Percentiles rank a stretch among this genome's conserved stretches.
Evolutionary conservation across 2,329 filamentous ascomycete species (phyloP).

Genomic region (Chrysosporium queenslandicum): DNA sequence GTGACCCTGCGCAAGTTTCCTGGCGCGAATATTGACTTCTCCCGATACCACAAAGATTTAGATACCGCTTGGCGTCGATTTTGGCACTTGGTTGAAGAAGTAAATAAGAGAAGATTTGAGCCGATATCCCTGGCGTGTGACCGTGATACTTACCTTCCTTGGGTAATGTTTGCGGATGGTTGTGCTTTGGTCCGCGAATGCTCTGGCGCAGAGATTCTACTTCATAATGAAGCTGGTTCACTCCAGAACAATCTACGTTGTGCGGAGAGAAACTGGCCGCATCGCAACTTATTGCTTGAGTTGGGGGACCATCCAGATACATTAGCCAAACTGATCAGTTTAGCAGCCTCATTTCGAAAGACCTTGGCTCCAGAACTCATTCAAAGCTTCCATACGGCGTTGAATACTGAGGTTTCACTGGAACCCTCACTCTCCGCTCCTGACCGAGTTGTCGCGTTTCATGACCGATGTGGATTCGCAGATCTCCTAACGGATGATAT

Average conservation of each 20-base stretch:
- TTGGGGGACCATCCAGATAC: constrained; percentile 47
- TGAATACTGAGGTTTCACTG: constrained; percentile 64
- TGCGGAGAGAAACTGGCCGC: constrained; percentile 35
- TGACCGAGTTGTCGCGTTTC: constrained; percentile 67
- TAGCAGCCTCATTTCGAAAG: constrained; percentile 60
- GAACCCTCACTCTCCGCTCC: constrained; percentile 59
- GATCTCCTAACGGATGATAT: constrained; percentile 75
- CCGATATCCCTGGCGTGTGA: constrained; percentile 71
- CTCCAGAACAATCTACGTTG: constrained; percentile 31
- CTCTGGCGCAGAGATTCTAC: constrained; percentile 64
- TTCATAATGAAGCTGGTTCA: constrained; percentile 51
- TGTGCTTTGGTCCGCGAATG: constrained; percentile 70
- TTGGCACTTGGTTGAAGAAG: constrained; percentile 71
- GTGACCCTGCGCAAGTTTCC: constrained; percentile 54
- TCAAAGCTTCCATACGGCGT: constrained; percentile 55
- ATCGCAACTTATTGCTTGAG: constrained; percentile 34
- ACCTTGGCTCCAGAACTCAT: constrained; percentile 60
- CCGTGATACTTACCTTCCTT: constrained; percentile 58
- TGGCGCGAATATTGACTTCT: constrained; percentile 59
- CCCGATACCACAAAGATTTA: constrained; percentile 61
- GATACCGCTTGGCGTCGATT: constrained; percentile 84
- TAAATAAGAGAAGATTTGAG: constrained; percentile 78
- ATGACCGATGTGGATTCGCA: constrained; percentile 66
- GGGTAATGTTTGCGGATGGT: constrained; percentile 75
- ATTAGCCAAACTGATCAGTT: constrained; percentile 54